These are phyloP conservation scores for Diplocarpon rosae DNA, from an alignment of 2,329 filamentous ascomycete species.

Conservation along the genomic window DNA sequence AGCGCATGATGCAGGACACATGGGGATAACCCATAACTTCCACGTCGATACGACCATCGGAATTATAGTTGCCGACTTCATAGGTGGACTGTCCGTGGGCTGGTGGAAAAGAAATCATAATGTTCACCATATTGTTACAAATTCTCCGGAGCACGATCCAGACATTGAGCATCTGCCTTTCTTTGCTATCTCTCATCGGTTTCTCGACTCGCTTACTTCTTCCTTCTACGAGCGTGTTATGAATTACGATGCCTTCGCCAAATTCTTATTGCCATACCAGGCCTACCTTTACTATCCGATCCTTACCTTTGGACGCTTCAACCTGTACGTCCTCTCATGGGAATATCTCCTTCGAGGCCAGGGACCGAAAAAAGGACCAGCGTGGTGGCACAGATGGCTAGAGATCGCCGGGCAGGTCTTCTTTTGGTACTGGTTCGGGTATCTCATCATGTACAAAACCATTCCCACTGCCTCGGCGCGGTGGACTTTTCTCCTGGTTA, in stretches of 20 bases:
- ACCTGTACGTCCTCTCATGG: slow-evolving; percentile 76
- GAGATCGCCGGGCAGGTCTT: slow-evolving; percentile 65
- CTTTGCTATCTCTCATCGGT: slow-evolving; percentile 75
- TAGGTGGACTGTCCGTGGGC: slow-evolving; percentile 79
- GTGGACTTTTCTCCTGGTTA: slow-evolving; percentile 65
- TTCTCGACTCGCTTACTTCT: slow-evolving; percentile 61
- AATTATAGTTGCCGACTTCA: slow-evolving; percentile 80
- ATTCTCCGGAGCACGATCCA: slow-evolving; percentile 88
- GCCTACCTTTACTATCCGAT: slow-evolving; percentile 76
- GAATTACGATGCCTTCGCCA: slow-evolving; percentile 64
- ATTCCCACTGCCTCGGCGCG: slow-evolving; percentile 61
- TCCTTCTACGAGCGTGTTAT: slow-evolving; percentile 78
- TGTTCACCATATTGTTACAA: slow-evolving; percentile 93
- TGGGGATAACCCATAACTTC: slow-evolving; percentile 92
- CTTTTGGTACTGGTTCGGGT: slow-evolving; percentile 84
- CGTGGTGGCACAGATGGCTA: slow-evolving; percentile 76
- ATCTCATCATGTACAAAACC: slow-evolving; percentile 61
- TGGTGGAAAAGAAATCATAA: slow-evolving; percentile 99
- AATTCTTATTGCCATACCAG: slow-evolving; percentile 61
- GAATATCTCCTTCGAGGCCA: slow-evolving; percentile 60
- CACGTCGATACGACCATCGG: slow-evolving; percentile 74
- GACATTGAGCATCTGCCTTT: slow-evolving; percentile 89
- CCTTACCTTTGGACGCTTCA: slow-evolving; percentile 73
- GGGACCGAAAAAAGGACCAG: slow-evolving; percentile 62
- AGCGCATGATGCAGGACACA: slow-evolving; percentile 91